Conservation (phyloP, 2,329 filamentous ascomycete genomes). For the Penicillium sp. region DNA sequence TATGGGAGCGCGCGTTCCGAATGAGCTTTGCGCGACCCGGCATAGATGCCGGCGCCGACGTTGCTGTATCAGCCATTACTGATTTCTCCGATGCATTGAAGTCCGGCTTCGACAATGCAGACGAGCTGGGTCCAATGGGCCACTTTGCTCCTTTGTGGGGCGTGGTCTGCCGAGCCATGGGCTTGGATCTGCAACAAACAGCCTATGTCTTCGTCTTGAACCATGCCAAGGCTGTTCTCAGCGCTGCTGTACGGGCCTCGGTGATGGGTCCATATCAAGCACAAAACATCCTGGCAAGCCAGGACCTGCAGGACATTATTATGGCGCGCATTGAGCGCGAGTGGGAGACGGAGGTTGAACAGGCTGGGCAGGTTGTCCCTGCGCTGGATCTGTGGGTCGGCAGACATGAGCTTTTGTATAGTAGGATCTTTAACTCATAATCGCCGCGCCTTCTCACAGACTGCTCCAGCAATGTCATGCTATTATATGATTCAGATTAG, state of each 20-base stretch:
- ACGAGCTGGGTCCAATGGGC: constrained; percentile 41
- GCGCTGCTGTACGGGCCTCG: constrained; percentile 57
- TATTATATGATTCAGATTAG: no score
- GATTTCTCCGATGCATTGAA: constrained; percentile 40
- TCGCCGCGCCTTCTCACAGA: neutral
- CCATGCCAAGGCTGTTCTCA: constrained; percentile 59
- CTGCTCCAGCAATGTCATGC: no score
- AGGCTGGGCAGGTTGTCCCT: constrained; percentile 58
- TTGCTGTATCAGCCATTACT: constrained; percentile 30
- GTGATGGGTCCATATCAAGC: constrained; percentile 63
- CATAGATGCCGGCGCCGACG: constrained; percentile 12
- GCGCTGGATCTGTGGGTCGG: constrained; percentile 61
- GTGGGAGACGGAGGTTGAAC: constrained; percentile 47
- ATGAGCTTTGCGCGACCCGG: constrained; percentile 25
- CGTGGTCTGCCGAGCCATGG: constrained; percentile 50
- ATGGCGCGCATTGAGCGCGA: constrained; percentile 45
- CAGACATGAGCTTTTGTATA: constrained; percentile 61
- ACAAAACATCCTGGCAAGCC: constrained; percentile 54
- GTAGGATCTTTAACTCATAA: constrained; percentile 62
- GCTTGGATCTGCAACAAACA: constrained; percentile 49
- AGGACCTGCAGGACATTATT: constrained; percentile 50
- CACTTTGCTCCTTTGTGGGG: constrained; percentile 61
- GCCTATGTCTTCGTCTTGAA: constrained; percentile 60
- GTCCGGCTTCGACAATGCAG: constrained; percentile 20
- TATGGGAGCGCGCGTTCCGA: constrained; percentile 56